Evolutionary conservation across 805 yeast genomes (phyloP), one percentile per base, ranked within the genome.

Genomic region (Ogataea thermomethanolica): DNA sequence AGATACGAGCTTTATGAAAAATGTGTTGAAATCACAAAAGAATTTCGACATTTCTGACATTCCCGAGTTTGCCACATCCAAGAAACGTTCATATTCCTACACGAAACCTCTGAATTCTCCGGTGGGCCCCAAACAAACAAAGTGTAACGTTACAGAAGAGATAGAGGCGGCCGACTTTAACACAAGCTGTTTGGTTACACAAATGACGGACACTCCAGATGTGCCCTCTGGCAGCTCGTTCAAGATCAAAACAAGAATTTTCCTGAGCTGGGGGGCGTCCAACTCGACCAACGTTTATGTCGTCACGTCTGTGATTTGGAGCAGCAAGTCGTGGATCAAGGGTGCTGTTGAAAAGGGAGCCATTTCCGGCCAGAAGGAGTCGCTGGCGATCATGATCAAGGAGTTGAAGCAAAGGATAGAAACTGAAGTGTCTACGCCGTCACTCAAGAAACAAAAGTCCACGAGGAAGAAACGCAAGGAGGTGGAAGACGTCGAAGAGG

Each of bases 161-260:
- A 54, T 84, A 12, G 77, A 78, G 23, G 66, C 71, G 30, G 65
- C 56, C 39, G 80, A 83, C 51, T 66, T 74, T 13, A 66, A 72
- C 6, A 63, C 67, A 20, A 64, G 58, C 41, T 67, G 79, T 15
- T 65, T 69, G 23, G 76, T 79, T 2, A 67, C 72, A 3, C 85
- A 81, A 48, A 58, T 67, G 1, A 79, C 89, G 0, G 73, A 70
- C 35, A 81, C 88, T 0, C 95, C 93, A 0, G 93, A 84, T 63
- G 87, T 84, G n/a, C 95, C 95, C 0, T 78, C 84, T 25, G 93
- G 95, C 7, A 73, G 69, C 47, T 67, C 83, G 0, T 85, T 85
- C 50, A 69, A 71, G 33, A 83, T 82, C 3, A 68, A 71, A 38
- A 81, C 93, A 2, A 66, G 70, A 22, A 70, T 74, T 25, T 71